Base-by-base conservation (phyloP, 208 protist genomes). In the Trypanosoma platydactyli region DNA sequence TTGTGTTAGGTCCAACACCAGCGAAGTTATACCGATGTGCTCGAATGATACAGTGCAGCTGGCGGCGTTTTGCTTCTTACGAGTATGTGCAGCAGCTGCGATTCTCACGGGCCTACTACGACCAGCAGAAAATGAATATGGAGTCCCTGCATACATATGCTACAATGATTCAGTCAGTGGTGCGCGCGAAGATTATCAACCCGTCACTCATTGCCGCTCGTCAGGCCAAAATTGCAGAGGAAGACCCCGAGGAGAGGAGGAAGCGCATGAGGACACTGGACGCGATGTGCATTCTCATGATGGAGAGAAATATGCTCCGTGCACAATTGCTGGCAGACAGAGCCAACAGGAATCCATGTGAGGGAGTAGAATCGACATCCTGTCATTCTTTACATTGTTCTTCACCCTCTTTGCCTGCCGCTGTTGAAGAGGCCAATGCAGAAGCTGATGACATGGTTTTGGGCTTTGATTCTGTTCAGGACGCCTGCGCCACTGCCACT, bases 101-200 rank as follows among this genome's bases (percentile, higher is more conserved):
- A 16, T 70, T 82, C 27, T 67, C 75, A 25, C 52, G 61, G 9
- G 68, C 76, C 0, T 81, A 76, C 52, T 75, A 76, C 35, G 63
- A 73, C 30, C 54, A 75, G 48, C 68, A 77, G 22, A 74, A 74
- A 29, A 60, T 67, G 5, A 51, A 76, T 22, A 45, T 50, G 51
- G 83, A 89, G 55, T 71, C 79, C 11, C 25, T 84, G 41, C 52
- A 90, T 42, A 69, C 68, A 20, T 89, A 86, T 56, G 80, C 85
- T 7, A 83, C 74, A 0, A 77, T 71, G 35, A 84, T 88, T 33
- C 85, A 91, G 49, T 65, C 68, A 13, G 27, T 78, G 20, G 71
- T 78, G 25, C 81, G 84, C 0, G 59, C 61, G 24, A 64, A 69
- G 51, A 49, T 65, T 38, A 3, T 66, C 4, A 66, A 71, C 44